phyloP scores from a whole-genome alignment of 805 yeast species.

The Monosporozyma unispora region DNA sequence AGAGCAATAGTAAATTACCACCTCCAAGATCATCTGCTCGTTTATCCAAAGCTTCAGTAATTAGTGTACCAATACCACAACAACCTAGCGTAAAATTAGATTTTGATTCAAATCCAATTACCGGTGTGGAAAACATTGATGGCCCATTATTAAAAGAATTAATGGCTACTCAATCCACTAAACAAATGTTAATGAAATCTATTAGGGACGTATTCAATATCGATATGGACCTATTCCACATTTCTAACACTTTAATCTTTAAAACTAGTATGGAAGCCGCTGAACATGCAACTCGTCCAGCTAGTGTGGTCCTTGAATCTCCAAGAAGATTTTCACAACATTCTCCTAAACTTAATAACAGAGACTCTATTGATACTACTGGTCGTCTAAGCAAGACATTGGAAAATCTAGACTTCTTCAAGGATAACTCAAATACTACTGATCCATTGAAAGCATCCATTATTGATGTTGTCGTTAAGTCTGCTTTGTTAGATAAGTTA shows the following conservation, averaged over 20 bases:
- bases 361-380: constrained; percentile 19
- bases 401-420: constrained; percentile 26
- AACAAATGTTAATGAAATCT: constrained; percentile 45
- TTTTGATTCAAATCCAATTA: constrained; percentile 23
- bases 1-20: constrained; percentile 5
- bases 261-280: constrained; percentile 39
- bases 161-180: constrained; percentile 21
- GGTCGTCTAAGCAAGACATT: constrained; percentile 19
- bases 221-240: constrained; percentile 48
- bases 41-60: constrained; percentile 9
- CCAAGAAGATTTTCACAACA: constrained; percentile 35
- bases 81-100: not conserved
- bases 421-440: constrained; percentile 24
- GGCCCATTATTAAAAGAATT: constrained; percentile 22
- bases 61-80: constrained; percentile 9
- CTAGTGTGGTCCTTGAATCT: constrained; percentile 41
- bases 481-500: constrained; percentile 67
- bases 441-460: constrained; percentile 30
- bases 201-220: constrained; percentile 58
- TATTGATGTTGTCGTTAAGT: constrained; percentile 45
- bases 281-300: constrained; percentile 33
- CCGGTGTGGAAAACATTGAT: constrained; percentile 43
- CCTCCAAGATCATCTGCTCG: constrained; percentile 21
- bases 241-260: constrained; percentile 48
- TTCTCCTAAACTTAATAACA: constrained; percentile 15